A percentile compares a stretch with the other conserved stretches of the same genome.
phyloP scores from a whole-genome alignment of 805 yeast genomes.

The Gaillardinia entomophila region DNA sequence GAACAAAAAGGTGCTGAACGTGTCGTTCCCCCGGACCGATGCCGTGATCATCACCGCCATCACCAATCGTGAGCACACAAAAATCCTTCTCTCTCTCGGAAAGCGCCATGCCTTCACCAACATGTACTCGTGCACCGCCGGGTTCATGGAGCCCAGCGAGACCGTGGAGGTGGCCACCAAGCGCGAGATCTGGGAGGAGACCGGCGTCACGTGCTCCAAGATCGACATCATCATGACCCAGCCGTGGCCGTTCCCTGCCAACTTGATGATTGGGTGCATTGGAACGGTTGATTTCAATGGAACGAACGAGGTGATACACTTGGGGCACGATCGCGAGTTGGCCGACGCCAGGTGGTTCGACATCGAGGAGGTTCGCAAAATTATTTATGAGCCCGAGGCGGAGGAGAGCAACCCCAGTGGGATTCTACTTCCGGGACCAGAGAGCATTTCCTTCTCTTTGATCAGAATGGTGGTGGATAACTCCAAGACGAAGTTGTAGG shows the following conservation, averaged over 20 bases:
- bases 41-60: conserved; percentile 82
- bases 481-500: conserved; percentile 8
- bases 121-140: conserved; percentile 86
- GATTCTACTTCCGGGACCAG: conserved; percentile 36
- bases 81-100: conserved; percentile 66
- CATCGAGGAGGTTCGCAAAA: conserved; percentile 41
- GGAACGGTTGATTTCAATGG: conserved; percentile 72
- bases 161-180: conserved; percentile 82
- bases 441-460: conserved; percentile 39
- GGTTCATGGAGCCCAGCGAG: conserved; percentile 94
- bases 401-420: conserved; percentile 27
- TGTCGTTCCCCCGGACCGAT: conserved; percentile 89
- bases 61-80: conserved; percentile 52
- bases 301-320: conserved; percentile 54
- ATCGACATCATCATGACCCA: conserved; percentile 69
- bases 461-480: conserved; percentile 37
- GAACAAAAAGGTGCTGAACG: conserved; percentile 53
- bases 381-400: conserved; percentile 22
- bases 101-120: conserved; percentile 48
- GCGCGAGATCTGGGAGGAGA: conserved; percentile 93
- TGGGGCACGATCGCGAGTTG: conserved; percentile 82
- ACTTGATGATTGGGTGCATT: conserved; percentile 88
- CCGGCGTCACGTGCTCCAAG: conserved; percentile 64
- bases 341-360: conserved; percentile 85
- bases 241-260: conserved; percentile 98